These are phyloP conservation scores for Saitozyma sp. DNA, from an alignment of 768 basidiomycete genomes.

Conservation along the genomic window DNA sequence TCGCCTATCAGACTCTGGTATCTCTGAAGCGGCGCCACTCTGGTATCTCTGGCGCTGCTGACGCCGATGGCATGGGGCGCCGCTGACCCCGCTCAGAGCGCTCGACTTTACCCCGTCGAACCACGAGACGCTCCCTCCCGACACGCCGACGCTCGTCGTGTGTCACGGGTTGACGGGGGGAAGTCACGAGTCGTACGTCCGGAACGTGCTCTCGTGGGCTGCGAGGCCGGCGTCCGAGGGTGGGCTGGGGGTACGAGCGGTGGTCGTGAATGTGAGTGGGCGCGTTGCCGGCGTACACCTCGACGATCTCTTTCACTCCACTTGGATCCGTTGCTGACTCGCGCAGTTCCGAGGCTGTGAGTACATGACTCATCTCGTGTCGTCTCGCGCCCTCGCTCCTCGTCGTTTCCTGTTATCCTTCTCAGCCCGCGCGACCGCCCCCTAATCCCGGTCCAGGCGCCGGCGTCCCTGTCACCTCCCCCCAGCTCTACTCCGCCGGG, in stretches of 20 bases:
- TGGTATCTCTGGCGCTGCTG: too few species aligned
- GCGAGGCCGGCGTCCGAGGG: conserved; percentile 70
- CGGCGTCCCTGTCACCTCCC: conserved; percentile 75
- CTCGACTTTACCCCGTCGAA: conserved; percentile 45
- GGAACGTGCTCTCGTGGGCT: conserved; percentile 73
- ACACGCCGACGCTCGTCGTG: conserved; percentile 46
- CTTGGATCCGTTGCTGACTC: too few species aligned
- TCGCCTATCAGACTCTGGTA: neutral
- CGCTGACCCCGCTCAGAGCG: conserved; percentile 20
- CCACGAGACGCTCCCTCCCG: conserved; percentile 20
- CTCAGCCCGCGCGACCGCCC: neutral
- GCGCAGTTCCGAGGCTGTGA: conserved; percentile 25
- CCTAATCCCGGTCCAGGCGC: conserved; percentile 54
- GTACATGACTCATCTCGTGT: neutral
- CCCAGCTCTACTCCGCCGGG: conserved; percentile 70
- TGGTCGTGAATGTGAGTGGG: conserved; percentile 48
- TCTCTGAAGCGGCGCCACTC: neutral
- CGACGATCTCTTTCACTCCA: neutral
- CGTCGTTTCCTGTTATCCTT: neutral
- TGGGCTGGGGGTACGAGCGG: conserved; percentile 78
- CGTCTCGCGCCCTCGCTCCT: neutral
- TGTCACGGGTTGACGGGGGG: conserved; percentile 52
- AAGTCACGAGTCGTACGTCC: conserved; percentile 78
- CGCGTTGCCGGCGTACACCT: neutral
- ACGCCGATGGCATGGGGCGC: too few species aligned